Evolutionary conservation across 73 alveolate genomes (phyloP).

Genomic region (Paramecium pentaurelia): DNA sequence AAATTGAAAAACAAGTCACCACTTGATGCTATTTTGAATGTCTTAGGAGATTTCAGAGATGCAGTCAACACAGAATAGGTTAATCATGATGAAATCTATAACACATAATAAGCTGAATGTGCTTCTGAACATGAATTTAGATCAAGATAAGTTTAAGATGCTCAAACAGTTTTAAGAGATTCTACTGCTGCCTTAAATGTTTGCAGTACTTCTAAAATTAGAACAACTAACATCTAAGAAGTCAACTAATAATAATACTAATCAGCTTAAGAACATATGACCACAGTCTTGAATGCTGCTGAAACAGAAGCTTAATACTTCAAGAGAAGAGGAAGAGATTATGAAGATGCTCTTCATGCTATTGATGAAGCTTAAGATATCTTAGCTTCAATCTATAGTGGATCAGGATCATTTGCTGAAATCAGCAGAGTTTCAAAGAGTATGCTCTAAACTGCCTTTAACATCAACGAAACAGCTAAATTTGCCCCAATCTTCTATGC

Average conservation of each 20-base stretch:
- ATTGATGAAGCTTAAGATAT: slow-evolving; percentile 48
- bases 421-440: slow-evolving; percentile 6
- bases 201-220: not conserved
- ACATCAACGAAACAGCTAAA: not conserved
- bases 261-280: not conserved
- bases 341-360: slow-evolving; percentile 44
- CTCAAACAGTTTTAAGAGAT: slow-evolving; percentile 22
- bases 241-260: slow-evolving; percentile 31
- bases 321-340: slow-evolving; percentile 41
- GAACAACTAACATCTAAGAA: not conserved
- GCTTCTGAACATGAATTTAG: slow-evolving; percentile 38
- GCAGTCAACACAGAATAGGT: slow-evolving; percentile 51
- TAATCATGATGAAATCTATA: slow-evolving; percentile 42
- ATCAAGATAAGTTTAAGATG: slow-evolving; percentile 39
- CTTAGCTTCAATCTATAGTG: not conserved
- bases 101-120: slow-evolving; percentile 17
- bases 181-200: slow-evolving; percentile 13
- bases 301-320: not conserved
- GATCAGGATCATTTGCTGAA: slow-evolving; percentile 39
- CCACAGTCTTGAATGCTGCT: not conserved
- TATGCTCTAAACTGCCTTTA: slow-evolving; percentile 45
- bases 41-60: slow-evolving; percentile 43
- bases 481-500: slow-evolving; percentile 45
- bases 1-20: not conserved
- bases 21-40: slow-evolving; percentile 30